Evolutionary conservation across 257 asterid species (phyloP), one percentile per base, ranked within the genome.

Genomic region (Fraxinus americana): DNA sequence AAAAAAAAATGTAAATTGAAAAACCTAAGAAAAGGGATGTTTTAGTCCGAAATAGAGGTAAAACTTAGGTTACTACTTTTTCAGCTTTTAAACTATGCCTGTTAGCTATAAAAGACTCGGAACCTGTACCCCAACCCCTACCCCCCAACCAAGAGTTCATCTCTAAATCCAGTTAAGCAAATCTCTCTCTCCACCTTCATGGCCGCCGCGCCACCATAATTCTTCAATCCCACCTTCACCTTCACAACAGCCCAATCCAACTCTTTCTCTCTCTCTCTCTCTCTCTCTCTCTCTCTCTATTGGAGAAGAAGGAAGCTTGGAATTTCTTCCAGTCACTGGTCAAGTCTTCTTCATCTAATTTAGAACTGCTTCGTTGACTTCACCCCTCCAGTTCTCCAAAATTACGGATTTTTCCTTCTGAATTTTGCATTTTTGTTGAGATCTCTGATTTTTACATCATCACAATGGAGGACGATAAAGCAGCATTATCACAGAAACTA

Each of bases 391-490:
- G 27, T 80, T 71, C 59, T 43, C 38, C 63, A 36, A 29, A 81
- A 67, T 78, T 38, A 16, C 52, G 41, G 39, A 25, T 69, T 78
- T 70, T 75, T 61, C 65, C 39, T 74, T 43, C 71, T 14, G 1
- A 16, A 71, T 61, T 59, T 71, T 71, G 77, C 80, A 45, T 75
- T 78, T 67, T 67, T 19, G 72, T 61, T 50, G 83, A 84, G 89
- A 84, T 85, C 87, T 77, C 27, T 48, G 13, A 14, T 34, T 59
- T 76, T 59, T 16, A 4, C 77, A 21, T 65, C 63, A 78, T 48
- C 76, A 61, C 70, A 79, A 92, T 93, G 98, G 99, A 82, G 72
- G 94, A 88, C 14, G 97, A 88, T 52, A 91, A 87, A 81, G 86
- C 84, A 69, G 89, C 83, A 52, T 72, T 93, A 78, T 85, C 90